Base-by-base conservation (phyloP, 371 early-diverging fungal genomes). In the Mortierella sp. region DNA sequence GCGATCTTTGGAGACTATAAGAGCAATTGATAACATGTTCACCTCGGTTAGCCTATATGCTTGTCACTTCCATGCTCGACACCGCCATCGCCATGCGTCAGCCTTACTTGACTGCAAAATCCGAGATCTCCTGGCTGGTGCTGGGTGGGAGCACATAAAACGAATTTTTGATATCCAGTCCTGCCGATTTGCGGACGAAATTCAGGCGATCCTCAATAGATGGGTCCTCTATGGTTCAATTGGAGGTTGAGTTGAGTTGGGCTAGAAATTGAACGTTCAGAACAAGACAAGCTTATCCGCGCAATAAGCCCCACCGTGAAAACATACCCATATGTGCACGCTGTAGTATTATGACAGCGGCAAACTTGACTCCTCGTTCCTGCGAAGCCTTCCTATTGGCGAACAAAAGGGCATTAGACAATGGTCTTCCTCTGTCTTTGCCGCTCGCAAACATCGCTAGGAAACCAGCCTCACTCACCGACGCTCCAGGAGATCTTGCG, bases 311-410 rank as follows among this genome's bases (percentile, higher is more conserved):
- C 16, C 19, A 7, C 11, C 50, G 29, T 29, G 11, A 58, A 26
- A 24, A 29, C 70, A 34, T 88, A 92, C 93, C 92, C 66, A 85
- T 77, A 65, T 90, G 89, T 24, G 86, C 79, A 14, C 83, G 77
- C 55, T 91, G 89, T 31, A 95, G 71, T 5, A 95, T 85, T 14
- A 95, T 77, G 5, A 94, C 93, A 6, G 89, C 92, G 0, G 93
- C 91, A 86, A 94, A 95, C 80, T 93, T 93, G 77, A 94, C 88
- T 2, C 91, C 91, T 69, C 92, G 84, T 16, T 95, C 94, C 68
- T 90, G 89, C 19, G 89, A 87, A 48, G 87, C 88, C 77, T 92
- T 92, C 70, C 94, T 95, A 76, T 16, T 39, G 45, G 24, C 58
- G 26, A 4, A 72, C n/a, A 22, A 53, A 50, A 65, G 55, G 45